A percentile compares a stretch with the other conserved stretches of the same genome.
Evolutionary conservation across 192 early-diverging fungal genomes (phyloP).

Genomic region (Phycomyces blakesleeanus): DNA sequence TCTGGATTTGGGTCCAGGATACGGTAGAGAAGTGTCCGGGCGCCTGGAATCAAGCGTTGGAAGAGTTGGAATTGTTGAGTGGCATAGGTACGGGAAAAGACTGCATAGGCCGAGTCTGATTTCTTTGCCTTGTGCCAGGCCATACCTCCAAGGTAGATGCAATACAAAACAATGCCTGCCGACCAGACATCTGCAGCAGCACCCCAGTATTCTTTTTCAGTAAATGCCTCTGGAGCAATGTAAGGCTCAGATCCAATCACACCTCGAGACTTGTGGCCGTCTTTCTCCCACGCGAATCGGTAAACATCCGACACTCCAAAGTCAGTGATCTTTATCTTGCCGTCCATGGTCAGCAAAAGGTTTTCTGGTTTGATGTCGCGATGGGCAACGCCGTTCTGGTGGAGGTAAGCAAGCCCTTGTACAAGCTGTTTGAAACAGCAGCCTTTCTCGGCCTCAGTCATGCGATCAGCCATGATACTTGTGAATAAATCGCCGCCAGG

Average conservation of each 20-base stretch:
- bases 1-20: constrained; percentile 27
- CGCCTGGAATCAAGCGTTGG: constrained; percentile 7
- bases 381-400: constrained; percentile 94
- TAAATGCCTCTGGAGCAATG: constrained; percentile 92
- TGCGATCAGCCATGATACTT: constrained; percentile 72
- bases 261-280: constrained; percentile 75
- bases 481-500: constrained; percentile 91
- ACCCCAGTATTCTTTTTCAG: constrained; percentile 83
- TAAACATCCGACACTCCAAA: constrained; percentile 98
- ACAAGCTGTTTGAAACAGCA: constrained; percentile 96
- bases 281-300: constrained; percentile 76
- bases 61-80: constrained; percentile 26
- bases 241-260: constrained; percentile 94
- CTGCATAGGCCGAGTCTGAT: constrained; percentile 22
- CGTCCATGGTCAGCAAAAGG: constrained; percentile 74
- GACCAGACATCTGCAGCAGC: constrained; percentile 92
- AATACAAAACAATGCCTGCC: constrained; percentile 76
- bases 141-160: constrained; percentile 28
- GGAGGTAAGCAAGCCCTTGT: constrained; percentile 84
- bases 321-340: constrained; percentile 93
- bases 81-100: constrained; percentile 44
- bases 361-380: constrained; percentile 86
- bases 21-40: constrained; percentile 13
- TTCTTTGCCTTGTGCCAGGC: constrained; percentile 34
- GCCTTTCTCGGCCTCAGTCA: constrained; percentile 73